phyloP scores from a whole-genome alignment of 495 filamentous ascomycete genomes.

The Penicillium lividum region DNA sequence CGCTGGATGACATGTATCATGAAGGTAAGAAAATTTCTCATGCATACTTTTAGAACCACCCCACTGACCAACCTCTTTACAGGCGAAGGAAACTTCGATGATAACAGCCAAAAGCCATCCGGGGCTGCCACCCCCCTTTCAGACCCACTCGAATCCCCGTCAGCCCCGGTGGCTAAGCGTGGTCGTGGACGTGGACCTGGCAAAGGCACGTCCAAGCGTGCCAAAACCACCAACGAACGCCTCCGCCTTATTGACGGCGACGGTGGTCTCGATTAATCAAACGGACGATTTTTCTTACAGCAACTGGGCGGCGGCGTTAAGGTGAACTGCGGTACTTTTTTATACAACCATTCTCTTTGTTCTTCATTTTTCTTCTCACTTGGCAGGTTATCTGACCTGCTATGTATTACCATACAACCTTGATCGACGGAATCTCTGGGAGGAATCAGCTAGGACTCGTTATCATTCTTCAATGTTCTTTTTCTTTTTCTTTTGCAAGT shows the following conservation, averaged over 20 bases:
- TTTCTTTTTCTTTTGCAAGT: constrained; percentile 7
- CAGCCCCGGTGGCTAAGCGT: constrained; percentile 55
- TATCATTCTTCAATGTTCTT: neutral
- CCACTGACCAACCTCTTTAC: constrained; percentile 26
- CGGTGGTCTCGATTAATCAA: constrained; percentile 41
- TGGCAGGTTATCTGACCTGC: constrained; percentile 19
- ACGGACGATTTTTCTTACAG: constrained; percentile 24
- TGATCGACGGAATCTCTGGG: neutral
- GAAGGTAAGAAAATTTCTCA: constrained; percentile 62
- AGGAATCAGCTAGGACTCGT: neutral
- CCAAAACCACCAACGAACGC: constrained; percentile 87
- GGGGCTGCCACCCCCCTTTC: constrained; percentile 80
- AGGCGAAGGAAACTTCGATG: constrained; percentile 96
- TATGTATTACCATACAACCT: constrained; percentile 36
- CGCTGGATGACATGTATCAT: constrained; percentile 96
- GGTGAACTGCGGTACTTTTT: constrained; percentile 10
- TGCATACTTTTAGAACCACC: constrained; percentile 3
- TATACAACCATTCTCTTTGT: constrained; percentile 10
- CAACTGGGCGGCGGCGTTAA: constrained; percentile 37
- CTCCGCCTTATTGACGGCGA: constrained; percentile 85
- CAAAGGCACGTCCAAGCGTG: constrained; percentile 71
- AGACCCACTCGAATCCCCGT: constrained; percentile 46
- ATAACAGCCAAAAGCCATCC: constrained; percentile 74
- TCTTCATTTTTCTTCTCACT: constrained; percentile 21
- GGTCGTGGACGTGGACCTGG: constrained; percentile 46